Percentiles rank a stretch among this genome's conserved stretches.
Conservation (phyloP, 2,329 filamentous ascomycete genomes). For the Trichophyton simii region DNA sequence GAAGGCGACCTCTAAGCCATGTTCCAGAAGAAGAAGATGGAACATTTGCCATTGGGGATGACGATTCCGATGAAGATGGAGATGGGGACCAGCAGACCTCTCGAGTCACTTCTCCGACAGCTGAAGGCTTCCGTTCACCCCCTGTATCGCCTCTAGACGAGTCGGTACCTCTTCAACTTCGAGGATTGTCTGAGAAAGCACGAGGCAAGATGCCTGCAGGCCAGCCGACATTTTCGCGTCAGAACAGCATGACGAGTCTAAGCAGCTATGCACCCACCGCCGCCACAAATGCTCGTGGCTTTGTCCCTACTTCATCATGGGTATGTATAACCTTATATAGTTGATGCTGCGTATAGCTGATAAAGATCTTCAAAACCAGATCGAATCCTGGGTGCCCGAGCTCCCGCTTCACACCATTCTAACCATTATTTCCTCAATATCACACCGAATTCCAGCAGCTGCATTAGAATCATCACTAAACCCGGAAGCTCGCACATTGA, state of each 20-base stretch:
- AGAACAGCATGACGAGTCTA: conserved; percentile 78
- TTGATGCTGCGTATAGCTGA: not conserved
- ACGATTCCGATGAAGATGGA: conserved; percentile 52
- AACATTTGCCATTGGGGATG: conserved; percentile 78
- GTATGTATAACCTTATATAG: conserved; percentile 27
- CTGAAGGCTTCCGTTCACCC: conserved; percentile 46
- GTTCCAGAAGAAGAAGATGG: conserved; percentile 61
- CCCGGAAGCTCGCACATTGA: conserved; percentile 30
- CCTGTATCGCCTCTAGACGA: conserved; percentile 62
- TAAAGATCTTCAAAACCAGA: conserved; percentile 34
- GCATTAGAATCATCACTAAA: conserved; percentile 32
- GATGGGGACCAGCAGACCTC: conserved; percentile 50
- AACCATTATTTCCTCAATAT: conserved; percentile 54
- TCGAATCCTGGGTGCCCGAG: conserved; percentile 87
- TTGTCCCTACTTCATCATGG: conserved; percentile 69
- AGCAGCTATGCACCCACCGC: conserved; percentile 49
- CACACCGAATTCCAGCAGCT: conserved; percentile 38
- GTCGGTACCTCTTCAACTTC: conserved; percentile 65
- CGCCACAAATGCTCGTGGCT: conserved; percentile 42
- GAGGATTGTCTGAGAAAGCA: conserved; percentile 95
- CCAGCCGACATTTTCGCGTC: conserved; percentile 67
- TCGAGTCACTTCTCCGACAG: conserved; percentile 44
- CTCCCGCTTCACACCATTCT: conserved; percentile 78
- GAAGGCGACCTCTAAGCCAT: conserved; percentile 48
- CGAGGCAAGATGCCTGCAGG: conserved; percentile 89